Evolutionary conservation across 495 filamentous ascomycete genomes (phyloP), one percentile per base, ranked within the genome.

Genomic region (Penicillium angulare): DNA sequence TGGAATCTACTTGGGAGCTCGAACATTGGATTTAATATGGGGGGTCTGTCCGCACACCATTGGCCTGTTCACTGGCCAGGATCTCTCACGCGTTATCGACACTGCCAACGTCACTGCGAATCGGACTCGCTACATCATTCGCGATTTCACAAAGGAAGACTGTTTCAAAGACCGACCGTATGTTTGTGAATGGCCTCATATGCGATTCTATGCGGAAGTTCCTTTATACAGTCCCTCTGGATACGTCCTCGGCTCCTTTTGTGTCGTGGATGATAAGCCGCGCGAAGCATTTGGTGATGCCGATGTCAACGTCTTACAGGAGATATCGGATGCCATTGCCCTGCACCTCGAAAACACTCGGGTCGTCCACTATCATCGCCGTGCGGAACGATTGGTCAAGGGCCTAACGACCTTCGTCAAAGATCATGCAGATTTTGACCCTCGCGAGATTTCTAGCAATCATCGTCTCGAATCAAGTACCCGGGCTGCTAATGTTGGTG

Each of bases 121-220:
- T 33, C 52, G 60, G n/a, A 68, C 73, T 8, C 64, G 77, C 16
- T 71, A 75, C 32, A 66, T 83, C 16, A 69, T 84, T 15, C 54
- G 64, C 2, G 78, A 86, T 53, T 68, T 86, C 9, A 63, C 64
- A 3, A 17, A 55, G 5, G 79, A 86, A 43, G 70, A 70, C 7
- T 61, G 65, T 3, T 83, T 80, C 56, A 69, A 68, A 43, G 50
- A 72, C 43, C 63, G 71, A 36, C 53, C 67, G 2, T 73, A 73
- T 50, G 69, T 80, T 26, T 44, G 53, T 18, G 61, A 59, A 18
- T 65, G 73, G 74, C 67, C 79, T 1, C 51, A 66, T 38, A 61
- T 75, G 34, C 71, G 64, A 15, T 88, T 85, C 61, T 88, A 87
- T 52, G 82, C 81, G 6, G 84, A 80, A 12, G 82, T 83, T 1